These are phyloP conservation scores for Lactarius hengduanensis DNA, from an alignment of 768 basidiomycete species.

Conservation along the genomic window DNA sequence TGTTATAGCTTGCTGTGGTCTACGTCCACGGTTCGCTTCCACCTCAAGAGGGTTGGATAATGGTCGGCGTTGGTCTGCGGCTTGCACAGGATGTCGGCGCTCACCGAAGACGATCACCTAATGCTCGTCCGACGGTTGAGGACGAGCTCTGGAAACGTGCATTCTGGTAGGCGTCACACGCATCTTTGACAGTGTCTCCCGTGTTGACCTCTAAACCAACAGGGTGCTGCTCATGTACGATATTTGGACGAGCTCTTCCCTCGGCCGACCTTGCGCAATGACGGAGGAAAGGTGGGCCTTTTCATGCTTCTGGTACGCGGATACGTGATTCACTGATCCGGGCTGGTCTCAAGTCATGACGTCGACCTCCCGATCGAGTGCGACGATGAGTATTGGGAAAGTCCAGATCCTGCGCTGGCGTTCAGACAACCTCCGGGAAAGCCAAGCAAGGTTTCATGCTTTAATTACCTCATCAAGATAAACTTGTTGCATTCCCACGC, in stretches of 20 bases:
- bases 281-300: conserved; percentile 63
- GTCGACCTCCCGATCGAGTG: conserved; percentile 26
- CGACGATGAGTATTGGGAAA: conserved; percentile 29
- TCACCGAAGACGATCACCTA: conserved; percentile 50
- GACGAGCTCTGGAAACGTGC: conserved; percentile 77
- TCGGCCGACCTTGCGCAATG: conserved; percentile 67
- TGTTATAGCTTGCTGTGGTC: conserved; percentile 37
- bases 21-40: conserved; percentile 45
- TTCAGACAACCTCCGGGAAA: conserved; percentile 65
- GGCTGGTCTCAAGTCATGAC: conserved; percentile 32
- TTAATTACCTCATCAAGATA: conserved; percentile 55
- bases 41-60: conserved; percentile 54
- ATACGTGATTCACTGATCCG: conserved; percentile 12
- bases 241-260: conserved; percentile 44
- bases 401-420: conserved; percentile 25
- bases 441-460: conserved; percentile 53
- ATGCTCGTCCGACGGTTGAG: conserved; percentile 47
- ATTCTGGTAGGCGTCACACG: conserved; percentile 48
- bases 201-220: background rate
- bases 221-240: conserved; percentile 54
- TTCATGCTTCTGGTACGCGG: background rate
- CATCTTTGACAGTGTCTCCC: background rate
- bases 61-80: conserved; percentile 61
- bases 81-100: conserved; percentile 75
- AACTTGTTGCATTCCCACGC: conserved; percentile 61